These are phyloP conservation scores for Sphenostylis stenocarpa DNA, from an alignment of 306 rosid genomes.

Conservation along the genomic window DNA sequence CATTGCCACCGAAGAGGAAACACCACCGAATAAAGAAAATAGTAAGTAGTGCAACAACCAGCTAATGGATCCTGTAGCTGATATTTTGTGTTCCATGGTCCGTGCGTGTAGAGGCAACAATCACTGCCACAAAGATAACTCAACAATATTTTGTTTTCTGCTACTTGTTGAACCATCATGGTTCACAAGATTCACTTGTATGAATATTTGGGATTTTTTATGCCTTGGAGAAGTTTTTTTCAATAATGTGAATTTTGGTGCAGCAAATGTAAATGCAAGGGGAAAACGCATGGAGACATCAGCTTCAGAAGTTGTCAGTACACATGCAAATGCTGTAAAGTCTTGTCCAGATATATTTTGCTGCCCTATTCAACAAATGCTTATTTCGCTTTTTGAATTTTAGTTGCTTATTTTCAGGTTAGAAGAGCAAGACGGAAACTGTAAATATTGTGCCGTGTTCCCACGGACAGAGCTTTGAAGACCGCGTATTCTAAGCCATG, in stretches of 20 bases:
- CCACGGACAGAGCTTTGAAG: not conserved
- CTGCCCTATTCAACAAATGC: not conserved
- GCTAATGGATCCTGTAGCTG: conserved; percentile 23
- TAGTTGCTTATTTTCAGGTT: conserved; percentile 33
- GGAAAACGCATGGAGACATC: conserved; percentile 39
- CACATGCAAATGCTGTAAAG: conserved; percentile 39
- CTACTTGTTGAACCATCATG: conserved; percentile 1
- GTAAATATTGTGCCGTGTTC: not conserved
- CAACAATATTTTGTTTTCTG: not conserved
- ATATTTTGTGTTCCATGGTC: not conserved
- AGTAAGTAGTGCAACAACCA: conserved; percentile 33
- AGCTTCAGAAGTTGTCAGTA: conserved; percentile 51
- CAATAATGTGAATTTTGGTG: conserved; percentile 32
- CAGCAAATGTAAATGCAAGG: conserved; percentile 37
- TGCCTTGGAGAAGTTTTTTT: conserved; percentile 14
- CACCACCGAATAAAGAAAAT: conserved; percentile 32
- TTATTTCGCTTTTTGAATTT: conserved; percentile 20
- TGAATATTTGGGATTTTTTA: not conserved
- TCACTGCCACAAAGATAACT: not conserved
- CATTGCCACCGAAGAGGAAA: conserved; percentile 23
- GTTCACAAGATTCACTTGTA: not conserved
- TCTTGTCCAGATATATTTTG: conserved; percentile 1
- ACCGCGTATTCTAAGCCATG: not conserved
- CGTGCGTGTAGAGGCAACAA: conserved; percentile 10
- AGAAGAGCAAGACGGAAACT: conserved; percentile 31